Percentiles rank a stretch among this genome's conserved stretches.
Evolutionary conservation across 352 stramenopile species (phyloP).

Genomic region (Pythium phragmitis): DNA sequence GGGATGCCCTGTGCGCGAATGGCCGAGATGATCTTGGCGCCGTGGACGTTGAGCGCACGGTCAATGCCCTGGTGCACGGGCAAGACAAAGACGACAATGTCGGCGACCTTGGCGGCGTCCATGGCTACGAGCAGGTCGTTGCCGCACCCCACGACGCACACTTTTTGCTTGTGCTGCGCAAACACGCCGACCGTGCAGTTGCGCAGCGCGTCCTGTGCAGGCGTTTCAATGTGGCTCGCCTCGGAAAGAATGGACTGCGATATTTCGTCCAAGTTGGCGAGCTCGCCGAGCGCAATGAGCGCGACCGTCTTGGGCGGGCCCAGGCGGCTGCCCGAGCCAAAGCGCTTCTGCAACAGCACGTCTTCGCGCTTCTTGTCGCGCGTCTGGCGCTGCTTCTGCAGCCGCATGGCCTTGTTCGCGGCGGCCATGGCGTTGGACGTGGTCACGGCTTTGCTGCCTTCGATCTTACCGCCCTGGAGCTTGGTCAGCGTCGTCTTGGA

Average conservation of each 20-base stretch:
- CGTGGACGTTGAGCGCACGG: constrained; percentile 81
- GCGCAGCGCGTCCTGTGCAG: constrained; percentile 42
- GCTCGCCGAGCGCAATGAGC: constrained; percentile 74
- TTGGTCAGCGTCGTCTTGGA: constrained; percentile 78
- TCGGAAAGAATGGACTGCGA: constrained; percentile 67
- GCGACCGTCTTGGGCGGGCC: constrained; percentile 85
- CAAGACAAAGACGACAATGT: constrained; percentile 80
- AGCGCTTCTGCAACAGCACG: constrained; percentile 79
- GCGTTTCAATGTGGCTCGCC: constrained; percentile 57
- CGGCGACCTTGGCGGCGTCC: constrained; percentile 85
- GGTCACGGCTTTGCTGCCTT: constrained; percentile 33
- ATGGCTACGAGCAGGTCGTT: constrained; percentile 80
- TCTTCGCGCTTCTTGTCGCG: constrained; percentile 87
- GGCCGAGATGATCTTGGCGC: constrained; percentile 88
- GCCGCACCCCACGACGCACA: constrained; percentile 83
- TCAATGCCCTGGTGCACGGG: constrained; percentile 79
- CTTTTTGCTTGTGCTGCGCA: constrained; percentile 86
- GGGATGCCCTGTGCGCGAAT: constrained; percentile 93
- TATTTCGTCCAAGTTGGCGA: constrained; percentile 61
- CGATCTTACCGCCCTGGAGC: constrained; percentile 72
- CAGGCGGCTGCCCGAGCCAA: constrained; percentile 61
- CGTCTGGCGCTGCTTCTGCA: constrained; percentile 84
- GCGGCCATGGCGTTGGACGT: constrained; percentile 39
- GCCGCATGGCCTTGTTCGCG: constrained; percentile 69
- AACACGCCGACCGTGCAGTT: constrained; percentile 76